A percentile compares a stretch with the other conserved stretches of the same genome.
Conservation (phyloP, 768 basidiomycete genomes). For the Amanita pseudoporphyria region DNA sequence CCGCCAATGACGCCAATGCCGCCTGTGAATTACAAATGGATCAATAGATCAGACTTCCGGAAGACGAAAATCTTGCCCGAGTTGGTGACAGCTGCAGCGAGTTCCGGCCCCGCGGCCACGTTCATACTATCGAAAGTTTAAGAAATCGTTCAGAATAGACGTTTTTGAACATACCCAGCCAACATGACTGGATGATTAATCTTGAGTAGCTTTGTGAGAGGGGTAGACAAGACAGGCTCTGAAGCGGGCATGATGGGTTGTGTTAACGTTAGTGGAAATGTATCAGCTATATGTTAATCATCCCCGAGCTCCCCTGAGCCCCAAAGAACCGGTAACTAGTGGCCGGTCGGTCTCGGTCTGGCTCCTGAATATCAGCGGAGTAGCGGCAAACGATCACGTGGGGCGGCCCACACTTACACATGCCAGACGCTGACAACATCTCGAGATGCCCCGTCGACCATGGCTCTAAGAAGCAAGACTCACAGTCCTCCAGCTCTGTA, state of each 20-base stretch:
- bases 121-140: constrained; percentile 49
- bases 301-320: no score
- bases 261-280: not conserved
- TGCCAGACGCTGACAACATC: constrained; percentile 13
- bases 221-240: constrained; percentile 54
- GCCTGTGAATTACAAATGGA: constrained; percentile 22
- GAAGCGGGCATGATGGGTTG: constrained; percentile 53
- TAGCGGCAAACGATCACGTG: no score
- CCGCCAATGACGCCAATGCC: constrained; percentile 89
- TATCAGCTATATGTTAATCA: no score
- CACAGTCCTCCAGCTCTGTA: constrained; percentile 27
- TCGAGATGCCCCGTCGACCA: constrained; percentile 42
- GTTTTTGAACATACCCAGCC: constrained; percentile 44
- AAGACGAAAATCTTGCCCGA: constrained; percentile 37
- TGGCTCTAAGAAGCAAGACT: constrained; percentile 21
- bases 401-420: no score
- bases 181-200: constrained; percentile 82
- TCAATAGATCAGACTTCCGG: not conserved
- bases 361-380: no score
- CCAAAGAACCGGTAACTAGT: no score
- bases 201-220: constrained; percentile 65
- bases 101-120: constrained; percentile 74
- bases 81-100: constrained; percentile 90
- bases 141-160: not conserved
- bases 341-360: not conserved